A percentile compares a stretch with the other conserved stretches of the same genome.
Evolutionary conservation across 2,329 filamentous ascomycete genomes (phyloP).

Genomic region (Pyrenophora seminiperda): DNA sequence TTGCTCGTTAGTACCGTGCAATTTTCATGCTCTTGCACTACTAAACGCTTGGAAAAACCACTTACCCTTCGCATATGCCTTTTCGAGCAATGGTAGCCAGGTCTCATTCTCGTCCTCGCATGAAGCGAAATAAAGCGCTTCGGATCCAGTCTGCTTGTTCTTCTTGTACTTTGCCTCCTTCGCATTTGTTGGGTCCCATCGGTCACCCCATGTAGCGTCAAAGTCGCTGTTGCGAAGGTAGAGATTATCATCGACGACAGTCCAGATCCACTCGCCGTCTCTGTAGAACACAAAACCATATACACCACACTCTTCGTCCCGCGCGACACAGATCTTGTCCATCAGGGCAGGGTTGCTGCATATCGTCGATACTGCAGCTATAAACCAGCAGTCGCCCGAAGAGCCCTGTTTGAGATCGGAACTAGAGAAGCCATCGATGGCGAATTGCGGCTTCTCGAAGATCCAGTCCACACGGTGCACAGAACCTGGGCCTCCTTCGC

Average conservation of each 20-base stretch:
- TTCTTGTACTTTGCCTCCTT: slow-evolving; percentile 68
- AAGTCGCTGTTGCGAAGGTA: slow-evolving; percentile 79
- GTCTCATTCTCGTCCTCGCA: slow-evolving; percentile 78
- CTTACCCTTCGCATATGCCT: slow-evolving; percentile 73
- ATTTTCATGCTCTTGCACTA: background rate
- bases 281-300: slow-evolving; percentile 86
- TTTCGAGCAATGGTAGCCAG: slow-evolving; percentile 79
- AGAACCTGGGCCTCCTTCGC: slow-evolving; percentile 23
- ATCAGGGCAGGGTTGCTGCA: slow-evolving; percentile 74
- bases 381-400: slow-evolving; percentile 84
- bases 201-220: slow-evolving; percentile 71
- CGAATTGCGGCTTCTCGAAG: slow-evolving; percentile 77
- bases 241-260: slow-evolving; percentile 88
- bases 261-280: slow-evolving; percentile 73
- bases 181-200: slow-evolving; percentile 63
- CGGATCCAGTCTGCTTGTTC: slow-evolving; percentile 73
- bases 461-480: slow-evolving; percentile 64
- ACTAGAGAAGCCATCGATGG: slow-evolving; percentile 73
- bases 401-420: slow-evolving; percentile 79
- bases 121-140: slow-evolving; percentile 77
- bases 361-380: slow-evolving; percentile 77
- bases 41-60: background rate
- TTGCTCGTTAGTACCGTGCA: background rate
- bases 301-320: slow-evolving; percentile 74
- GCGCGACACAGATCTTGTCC: slow-evolving; percentile 72